A percentile compares a stretch with the other conserved stretches of the same genome.
phyloP scores from a whole-genome alignment of 2,329 filamentous ascomycete species.

The Paramyrothecium sp. region DNA sequence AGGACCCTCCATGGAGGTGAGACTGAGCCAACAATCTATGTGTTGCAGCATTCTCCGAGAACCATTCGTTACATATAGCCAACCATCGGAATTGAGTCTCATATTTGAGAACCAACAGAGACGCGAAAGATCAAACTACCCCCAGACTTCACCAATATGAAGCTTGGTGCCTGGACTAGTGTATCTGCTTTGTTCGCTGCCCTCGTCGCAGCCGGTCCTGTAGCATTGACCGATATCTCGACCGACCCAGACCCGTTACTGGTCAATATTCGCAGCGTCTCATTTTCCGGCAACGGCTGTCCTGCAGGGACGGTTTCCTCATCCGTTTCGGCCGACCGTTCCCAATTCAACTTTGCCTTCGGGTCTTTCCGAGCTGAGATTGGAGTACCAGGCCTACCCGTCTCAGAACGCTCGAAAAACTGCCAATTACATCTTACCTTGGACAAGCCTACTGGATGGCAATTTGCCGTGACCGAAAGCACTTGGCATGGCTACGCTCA shows the following conservation, averaged over 20 bases:
- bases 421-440: not conserved
- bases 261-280: not conserved
- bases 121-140: too few relatives aligned
- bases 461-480: not conserved
- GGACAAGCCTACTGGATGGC: not conserved
- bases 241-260: not conserved
- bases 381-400: not conserved
- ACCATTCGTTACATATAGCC: too few relatives aligned
- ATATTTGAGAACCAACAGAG: too few relatives aligned
- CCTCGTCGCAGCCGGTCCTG: too few relatives aligned
- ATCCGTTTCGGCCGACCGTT: not conserved
- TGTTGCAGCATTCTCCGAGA: too few relatives aligned
- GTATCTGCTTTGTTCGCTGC: too few relatives aligned
- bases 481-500: not conserved
- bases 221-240: too few relatives aligned
- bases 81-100: too few relatives aligned
- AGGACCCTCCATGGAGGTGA: too few relatives aligned
- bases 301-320: not conserved
- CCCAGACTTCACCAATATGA: too few relatives aligned
- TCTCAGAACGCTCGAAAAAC: not conserved
- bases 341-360: not conserved
- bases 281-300: not conserved
- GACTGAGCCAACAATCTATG: too few relatives aligned
- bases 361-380: not conserved
- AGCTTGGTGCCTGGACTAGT: too few relatives aligned